Evolutionary conservation across 257 asterid genomes (phyloP), one percentile per base, ranked within the genome.

Genomic region (Nicotiana paniculata): DNA sequence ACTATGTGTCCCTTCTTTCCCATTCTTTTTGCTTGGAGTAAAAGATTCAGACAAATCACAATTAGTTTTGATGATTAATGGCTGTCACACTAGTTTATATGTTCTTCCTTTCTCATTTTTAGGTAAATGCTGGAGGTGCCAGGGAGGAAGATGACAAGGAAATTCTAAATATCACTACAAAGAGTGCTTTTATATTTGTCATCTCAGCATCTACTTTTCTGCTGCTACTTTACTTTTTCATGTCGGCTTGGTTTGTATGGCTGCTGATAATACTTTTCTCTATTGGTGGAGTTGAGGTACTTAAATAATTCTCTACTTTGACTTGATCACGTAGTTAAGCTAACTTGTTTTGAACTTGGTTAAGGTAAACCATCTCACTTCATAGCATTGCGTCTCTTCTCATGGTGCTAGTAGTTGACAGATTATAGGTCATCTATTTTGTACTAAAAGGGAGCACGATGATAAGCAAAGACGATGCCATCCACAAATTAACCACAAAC

Each of bases 201-300:
- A 86, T 96, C 86, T 82, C 93, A 54, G 98, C 99, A 12, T 96
- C 99, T 64, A 88, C 94, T 28, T 96, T 96, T 89, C 95, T 94
- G 90, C 92, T 96, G 88, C 90, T 96, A 80, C 98, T 96, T 77
- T 96, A 93, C 87, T 88, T 94, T 82, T 96, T 96, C 86, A 96
- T 96, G 99, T 94, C 99, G 2, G 81, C 98, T 61, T 96, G 99
- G 99, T 93, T 96, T 86, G 91, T 94, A 85, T 96, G 98, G 99
- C 86, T 96, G 91, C 95, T 96, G 67, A 94, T 96, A 51, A 85
- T 92, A 78, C 93, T 96, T 85, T 96, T 96, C 90, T 90, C 98
- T 91, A 85, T 96, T 62, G 99, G 99, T 55, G 99, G 98, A 76
- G 82, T 96, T 89, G 97, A 96, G 99, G 99, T 96, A 93, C 83